Conservation (phyloP, 257 asterid genomes). For the Gentiana straminea region DNA sequence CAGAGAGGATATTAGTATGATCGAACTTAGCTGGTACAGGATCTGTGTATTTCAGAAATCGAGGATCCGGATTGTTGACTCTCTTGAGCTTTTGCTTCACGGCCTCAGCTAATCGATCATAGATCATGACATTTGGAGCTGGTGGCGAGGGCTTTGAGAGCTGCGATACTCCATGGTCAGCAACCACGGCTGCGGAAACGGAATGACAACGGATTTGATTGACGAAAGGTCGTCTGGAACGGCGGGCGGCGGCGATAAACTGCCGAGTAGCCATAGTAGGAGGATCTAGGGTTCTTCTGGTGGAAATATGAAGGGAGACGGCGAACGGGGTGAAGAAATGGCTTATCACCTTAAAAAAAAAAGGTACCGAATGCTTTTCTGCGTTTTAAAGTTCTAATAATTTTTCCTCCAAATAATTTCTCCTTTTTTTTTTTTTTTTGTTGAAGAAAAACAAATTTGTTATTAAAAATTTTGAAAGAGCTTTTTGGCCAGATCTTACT, state of each 20-base stretch:
- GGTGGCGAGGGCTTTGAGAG: conserved; percentile 47
- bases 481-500: no score
- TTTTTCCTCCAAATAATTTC: no score
- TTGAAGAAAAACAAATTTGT: no score
- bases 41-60: conserved; percentile 60
- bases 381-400: background rate
- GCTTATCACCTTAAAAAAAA: no score
- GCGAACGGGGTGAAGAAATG: background rate
- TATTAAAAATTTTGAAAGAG: no score
- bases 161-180: background rate
- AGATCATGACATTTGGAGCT: conserved; percentile 63
- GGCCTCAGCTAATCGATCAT: conserved; percentile 71
- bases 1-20: conserved; percentile 56
- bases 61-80: conserved; percentile 58
- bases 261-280: conserved; percentile 70
- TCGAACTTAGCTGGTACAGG: conserved; percentile 50
- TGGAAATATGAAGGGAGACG: background rate
- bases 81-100: conserved; percentile 48
- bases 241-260: conserved; percentile 47
- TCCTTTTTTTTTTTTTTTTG: no score
- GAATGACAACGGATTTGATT: conserved; percentile 24
- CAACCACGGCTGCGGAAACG: conserved; percentile 28
- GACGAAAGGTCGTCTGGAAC: conserved; percentile 21
- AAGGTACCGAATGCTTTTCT: background rate
- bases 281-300: conserved; percentile 21